Base-by-base conservation (phyloP, 805 yeast species). In the Starmerella bombi region DNA sequence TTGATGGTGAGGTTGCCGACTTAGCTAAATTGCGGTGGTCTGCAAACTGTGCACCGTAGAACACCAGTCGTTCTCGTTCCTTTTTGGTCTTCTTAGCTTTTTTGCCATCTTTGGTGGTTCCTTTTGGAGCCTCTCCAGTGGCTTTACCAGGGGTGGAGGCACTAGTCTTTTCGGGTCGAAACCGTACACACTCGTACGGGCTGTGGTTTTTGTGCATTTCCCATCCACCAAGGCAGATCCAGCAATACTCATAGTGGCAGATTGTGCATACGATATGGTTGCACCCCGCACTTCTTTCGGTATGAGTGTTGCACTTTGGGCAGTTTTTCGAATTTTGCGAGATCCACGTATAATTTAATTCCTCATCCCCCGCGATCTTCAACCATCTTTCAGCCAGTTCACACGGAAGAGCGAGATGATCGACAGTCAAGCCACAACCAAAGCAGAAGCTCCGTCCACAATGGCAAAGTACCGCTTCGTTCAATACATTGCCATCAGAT, bases 241-340 rank as follows among this genome's bases (percentile, higher is more conserved):
- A 91, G 59, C 98, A 91, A 56, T 85, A 91, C 56, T 86, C 82
- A 57, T 72, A 61, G 10, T 58, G 55, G 59, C 98, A 91, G 43
- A 74, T 77, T 3, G 72, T 65, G 59, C 98, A 91, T 1, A 75
- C 70, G 94, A 91, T 88, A 61, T 91, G 98, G 60, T 88, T 88
- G 62, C 98, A 91, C 0, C 98, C 98, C 18, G 96, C 97, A 56
- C 80, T 80, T 53, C 88, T 85, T 56, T 91, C 96, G 47, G 88
- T 91, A 22, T 75, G 65, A 1, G 84, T 64, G 8, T 64, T 63
- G 63, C 98, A 91, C 53, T 73, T 72, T 0, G 95, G 93, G 59
- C 98, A 91, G 34, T 72, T 71, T 50, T 83, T 78, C 1, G 98
- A 84, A 57, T 88, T 77, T 3, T 80, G 75, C 3, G 74, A 67